Percentiles rank a stretch among this genome's conserved stretches.
Conservation (phyloP, 257 asterid species). For the Solanum corneliomulleri region DNA sequence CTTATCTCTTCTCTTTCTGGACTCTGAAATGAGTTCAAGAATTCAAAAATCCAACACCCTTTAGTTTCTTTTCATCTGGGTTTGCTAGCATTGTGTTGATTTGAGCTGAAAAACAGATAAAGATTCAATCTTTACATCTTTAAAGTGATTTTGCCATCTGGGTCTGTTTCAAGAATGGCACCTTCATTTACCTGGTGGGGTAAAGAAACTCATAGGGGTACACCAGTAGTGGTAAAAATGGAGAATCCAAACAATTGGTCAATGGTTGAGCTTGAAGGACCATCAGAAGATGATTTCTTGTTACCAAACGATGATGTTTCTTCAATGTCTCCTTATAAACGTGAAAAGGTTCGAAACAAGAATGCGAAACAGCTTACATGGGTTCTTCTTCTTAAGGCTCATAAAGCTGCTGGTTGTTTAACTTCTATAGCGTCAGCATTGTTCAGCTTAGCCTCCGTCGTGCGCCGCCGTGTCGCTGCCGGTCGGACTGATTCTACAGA, state of each 20-base stretch:
- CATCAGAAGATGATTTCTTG: conserved; percentile 65
- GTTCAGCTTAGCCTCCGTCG: conserved; percentile 45
- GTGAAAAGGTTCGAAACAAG: conserved; percentile 61
- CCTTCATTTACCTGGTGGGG: conserved; percentile 67
- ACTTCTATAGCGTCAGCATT: conserved; percentile 70
- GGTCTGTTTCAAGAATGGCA: conserved; percentile 34
- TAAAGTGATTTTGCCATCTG: background rate
- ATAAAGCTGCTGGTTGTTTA: conserved; percentile 82
- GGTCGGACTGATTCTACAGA: conserved; percentile 69
- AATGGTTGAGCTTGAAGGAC: conserved; percentile 77
- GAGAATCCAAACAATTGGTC: conserved; percentile 97
- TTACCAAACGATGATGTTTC: conserved; percentile 11
- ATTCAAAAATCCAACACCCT: background rate
- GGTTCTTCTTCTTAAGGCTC: conserved; percentile 86
- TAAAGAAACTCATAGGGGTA: conserved; percentile 59
- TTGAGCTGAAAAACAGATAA: background rate
- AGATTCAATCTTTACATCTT: background rate
- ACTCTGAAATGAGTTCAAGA: background rate
- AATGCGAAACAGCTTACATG: conserved; percentile 95
- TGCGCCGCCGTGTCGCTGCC: conserved; percentile 80
- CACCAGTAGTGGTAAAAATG: conserved; percentile 90
- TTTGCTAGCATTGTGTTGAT: background rate
- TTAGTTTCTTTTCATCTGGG: background rate
- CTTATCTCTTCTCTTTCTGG: background rate
- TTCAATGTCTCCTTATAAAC: background rate